Evolutionary conservation across 2,329 filamentous ascomycete species (phyloP).

Genomic region (Ophiostoma sp.): DNA sequence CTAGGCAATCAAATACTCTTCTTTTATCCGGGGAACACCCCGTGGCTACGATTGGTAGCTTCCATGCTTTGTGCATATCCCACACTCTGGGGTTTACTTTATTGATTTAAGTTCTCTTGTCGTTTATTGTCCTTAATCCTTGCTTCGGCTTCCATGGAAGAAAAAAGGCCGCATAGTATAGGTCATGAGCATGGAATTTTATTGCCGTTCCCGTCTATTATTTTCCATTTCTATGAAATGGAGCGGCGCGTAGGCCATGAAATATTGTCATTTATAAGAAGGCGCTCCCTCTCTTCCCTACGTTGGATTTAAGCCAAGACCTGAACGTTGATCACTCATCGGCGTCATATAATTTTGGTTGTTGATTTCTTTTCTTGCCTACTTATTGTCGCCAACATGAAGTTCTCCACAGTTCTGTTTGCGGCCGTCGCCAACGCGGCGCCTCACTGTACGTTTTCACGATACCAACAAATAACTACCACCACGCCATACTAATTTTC

Average conservation of each 20-base stretch:
- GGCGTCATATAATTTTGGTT: not conserved
- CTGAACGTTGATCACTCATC: not conserved
- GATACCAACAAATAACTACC: not conserved
- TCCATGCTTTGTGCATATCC: not conserved
- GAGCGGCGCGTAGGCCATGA: not conserved
- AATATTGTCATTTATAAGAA: not conserved
- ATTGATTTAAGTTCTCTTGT: conserved; percentile 6
- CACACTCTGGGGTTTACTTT: not conserved
- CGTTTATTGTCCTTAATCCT: not conserved
- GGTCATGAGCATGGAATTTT: conserved; percentile 3
- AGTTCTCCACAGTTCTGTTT: conserved; percentile 24
- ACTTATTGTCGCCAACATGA: conserved; percentile 18
- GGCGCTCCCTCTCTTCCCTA: not conserved
- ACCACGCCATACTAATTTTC: not conserved
- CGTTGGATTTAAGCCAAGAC: not conserved
- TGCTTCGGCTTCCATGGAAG: not conserved
- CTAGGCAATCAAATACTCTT: not conserved
- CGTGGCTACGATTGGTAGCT: not conserved
- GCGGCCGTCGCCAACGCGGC: conserved; percentile 26
- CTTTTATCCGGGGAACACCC: conserved; percentile 15
- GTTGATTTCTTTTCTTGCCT: not conserved
- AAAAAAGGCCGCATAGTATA: not conserved
- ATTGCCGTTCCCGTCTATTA: not conserved
- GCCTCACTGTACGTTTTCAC: conserved; percentile 27
- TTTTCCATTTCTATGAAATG: not conserved